Percentiles rank a stretch among this genome's conserved stretches.
Conservation (phyloP, 148 eudicot genomes). For the Persicaria tinctoria region DNA sequence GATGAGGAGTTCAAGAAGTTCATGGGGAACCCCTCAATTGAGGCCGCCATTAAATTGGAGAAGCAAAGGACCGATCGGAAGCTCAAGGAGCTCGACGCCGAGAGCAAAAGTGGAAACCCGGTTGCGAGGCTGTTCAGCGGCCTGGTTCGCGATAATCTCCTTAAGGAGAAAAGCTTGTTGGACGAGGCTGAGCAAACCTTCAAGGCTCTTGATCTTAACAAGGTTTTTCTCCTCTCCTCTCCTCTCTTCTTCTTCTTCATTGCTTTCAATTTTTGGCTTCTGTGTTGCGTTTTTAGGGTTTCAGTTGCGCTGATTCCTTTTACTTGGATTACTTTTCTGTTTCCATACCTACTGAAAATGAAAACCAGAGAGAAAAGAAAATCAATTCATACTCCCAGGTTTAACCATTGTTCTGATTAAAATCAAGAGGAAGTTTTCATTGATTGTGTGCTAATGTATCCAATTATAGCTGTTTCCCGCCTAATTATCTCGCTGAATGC, state of each 20-base stretch:
- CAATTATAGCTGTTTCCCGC: too few species aligned
- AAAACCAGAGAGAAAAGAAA: too few species aligned
- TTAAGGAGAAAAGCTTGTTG: conserved; percentile 59
- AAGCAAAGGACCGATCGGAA: conserved; percentile 90
- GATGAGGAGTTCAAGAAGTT: conserved; percentile 96
- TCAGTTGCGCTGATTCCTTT: not conserved
- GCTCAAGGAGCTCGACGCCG: conserved; percentile 73
- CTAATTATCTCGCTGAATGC: too few species aligned
- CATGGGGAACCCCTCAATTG: conserved; percentile 95
- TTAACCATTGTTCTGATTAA: too few species aligned
- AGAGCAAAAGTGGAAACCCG: conserved; percentile 48
- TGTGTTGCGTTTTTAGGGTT: not conserved
- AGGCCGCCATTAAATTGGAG: conserved; percentile 92
- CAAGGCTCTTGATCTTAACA: conserved; percentile 90
- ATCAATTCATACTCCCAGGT: too few species aligned
- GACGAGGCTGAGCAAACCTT: conserved; percentile 71
- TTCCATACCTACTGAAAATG: too few species aligned
- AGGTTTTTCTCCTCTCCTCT: conserved; percentile 34
- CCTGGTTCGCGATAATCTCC: conserved; percentile 53
- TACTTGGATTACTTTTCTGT: too few species aligned
- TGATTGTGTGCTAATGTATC: too few species aligned
- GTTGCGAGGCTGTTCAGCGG: conserved; percentile 42
- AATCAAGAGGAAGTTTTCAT: too few species aligned
- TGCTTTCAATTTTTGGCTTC: not conserved
- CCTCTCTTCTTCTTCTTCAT: not conserved